Base-by-base conservation (phyloP, 257 asterid genomes). In the Perilla frutescens region DNA sequence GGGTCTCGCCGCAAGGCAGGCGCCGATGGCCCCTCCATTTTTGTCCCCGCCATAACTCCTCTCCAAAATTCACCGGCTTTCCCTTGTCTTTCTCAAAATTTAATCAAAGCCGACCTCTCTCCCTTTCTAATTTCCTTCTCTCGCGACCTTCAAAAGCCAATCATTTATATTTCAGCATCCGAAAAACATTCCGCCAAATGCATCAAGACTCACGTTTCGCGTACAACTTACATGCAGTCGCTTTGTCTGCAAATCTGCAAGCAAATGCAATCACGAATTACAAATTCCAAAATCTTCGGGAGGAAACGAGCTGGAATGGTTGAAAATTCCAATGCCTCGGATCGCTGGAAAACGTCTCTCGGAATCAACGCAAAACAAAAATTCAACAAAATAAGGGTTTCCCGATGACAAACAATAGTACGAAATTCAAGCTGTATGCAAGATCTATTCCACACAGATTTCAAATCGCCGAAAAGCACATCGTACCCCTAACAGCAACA, bases 1-100 rank as follows among this genome's bases (percentile, higher is more conserved):
- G 99, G 99, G 77, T 95, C 99, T 77, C 94, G 81, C 67, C 99
- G 81, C 81, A 84, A 45, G 6, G 82, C 88, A 7, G 91, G 91
- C n/a, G 90, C 91, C 40, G 92, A 85, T 0, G 96, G 34, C 68
- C 96, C 97, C 89, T 84, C 98, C 90, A 83, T 71, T 79, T 89
- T 89, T 2, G 89, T 70, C 80, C 84, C 91, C 76, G 86, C 78
- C 93, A 87, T 85, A 62, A 43, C 63, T 72, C 76, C 73, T 53
- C 75, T 37, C 72, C 75, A 15, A 77, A 63, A 64, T 71, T 80
- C 70, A 68, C 73, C 77, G 53, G 43, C 47, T 43, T 59, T 41
- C 39, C 15, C 57, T 74, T 32, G 11, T 45, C 45, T 80, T 58
- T 68, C 31, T 7, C 68, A 62, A 41, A 44, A 44, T 68, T 56